phyloP scores from a whole-genome alignment of 345 rosid genomes.

The Eucalyptus sp. region DNA sequence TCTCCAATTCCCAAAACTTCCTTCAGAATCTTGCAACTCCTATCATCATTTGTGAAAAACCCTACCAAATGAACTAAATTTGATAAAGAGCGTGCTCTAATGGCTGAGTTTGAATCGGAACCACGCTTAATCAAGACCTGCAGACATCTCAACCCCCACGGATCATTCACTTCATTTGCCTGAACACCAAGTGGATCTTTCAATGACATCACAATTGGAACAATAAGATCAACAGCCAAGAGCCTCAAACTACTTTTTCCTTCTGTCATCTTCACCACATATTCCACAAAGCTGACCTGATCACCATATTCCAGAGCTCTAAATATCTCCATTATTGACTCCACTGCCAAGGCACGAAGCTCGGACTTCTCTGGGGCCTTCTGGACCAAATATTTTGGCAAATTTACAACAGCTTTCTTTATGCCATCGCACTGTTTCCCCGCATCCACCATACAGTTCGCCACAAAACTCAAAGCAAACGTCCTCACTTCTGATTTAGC shows the following conservation, averaged over 20 bases:
- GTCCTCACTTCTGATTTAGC: constrained; percentile 57
- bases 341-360: constrained; percentile 72
- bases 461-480: constrained; percentile 55
- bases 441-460: constrained; percentile 17
- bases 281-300: constrained; percentile 38
- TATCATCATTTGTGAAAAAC: constrained; percentile 30
- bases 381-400: constrained; percentile 52
- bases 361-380: constrained; percentile 96
- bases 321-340: constrained; percentile 65
- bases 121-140: constrained; percentile 62
- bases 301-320: constrained; percentile 37
- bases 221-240: constrained; percentile 74
- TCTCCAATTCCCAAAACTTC: constrained; percentile 39
- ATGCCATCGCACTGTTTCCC: constrained; percentile 24
- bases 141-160: constrained; percentile 56
- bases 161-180: constrained; percentile 8
- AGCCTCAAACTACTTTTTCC: constrained; percentile 66
- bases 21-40: constrained; percentile 34
- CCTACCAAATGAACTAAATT: constrained; percentile 78
- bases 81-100: constrained; percentile 77
- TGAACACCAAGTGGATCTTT: constrained; percentile 31
- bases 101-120: constrained; percentile 43
- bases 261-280: constrained; percentile 54
- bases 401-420: constrained; percentile 45
- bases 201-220: constrained; percentile 33